phyloP scores from a whole-genome alignment of 192 early-diverging fungal species.

The Backusella circina region DNA sequence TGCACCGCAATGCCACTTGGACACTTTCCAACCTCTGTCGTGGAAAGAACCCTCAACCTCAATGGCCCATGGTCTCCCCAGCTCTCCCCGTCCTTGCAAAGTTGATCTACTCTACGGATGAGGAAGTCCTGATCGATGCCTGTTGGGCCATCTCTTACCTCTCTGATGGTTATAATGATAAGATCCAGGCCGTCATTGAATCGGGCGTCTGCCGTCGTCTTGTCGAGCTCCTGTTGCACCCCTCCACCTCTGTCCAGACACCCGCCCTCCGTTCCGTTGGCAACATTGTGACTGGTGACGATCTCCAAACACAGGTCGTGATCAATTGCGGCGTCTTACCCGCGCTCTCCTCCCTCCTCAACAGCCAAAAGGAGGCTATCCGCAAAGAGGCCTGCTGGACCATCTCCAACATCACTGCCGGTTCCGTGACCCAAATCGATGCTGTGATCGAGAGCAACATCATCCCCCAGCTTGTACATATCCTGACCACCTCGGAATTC shows the following conservation, averaged over 20 bases:
- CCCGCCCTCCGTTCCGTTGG: constrained; percentile 73
- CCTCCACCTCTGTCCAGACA: constrained; percentile 59
- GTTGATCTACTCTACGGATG: constrained; percentile 64
- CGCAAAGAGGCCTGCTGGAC: constrained; percentile 56
- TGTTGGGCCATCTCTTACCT: constrained; percentile 85
- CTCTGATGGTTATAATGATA: constrained; percentile 68
- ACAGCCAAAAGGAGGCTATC: constrained; percentile 26
- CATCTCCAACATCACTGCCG: constrained; percentile 52
- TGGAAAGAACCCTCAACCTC: constrained; percentile 67
- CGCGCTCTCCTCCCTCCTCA: constrained; percentile 51
- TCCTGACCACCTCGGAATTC: constrained; percentile 33
- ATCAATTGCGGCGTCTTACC: constrained; percentile 61
- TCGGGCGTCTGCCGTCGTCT: constrained; percentile 66
- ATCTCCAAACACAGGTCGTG: constrained; percentile 72
- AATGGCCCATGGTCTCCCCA: constrained; percentile 55
- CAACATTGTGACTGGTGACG: constrained; percentile 83
- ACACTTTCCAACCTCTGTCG: constrained; percentile 79
- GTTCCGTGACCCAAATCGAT: constrained; percentile 42
- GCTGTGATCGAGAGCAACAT: constrained; percentile 43
- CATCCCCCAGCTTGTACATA: constrained; percentile 39
- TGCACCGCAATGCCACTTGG: constrained; percentile 79
- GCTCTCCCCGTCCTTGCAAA: constrained; percentile 48
- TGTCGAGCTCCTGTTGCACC: constrained; percentile 64
- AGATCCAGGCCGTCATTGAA: constrained; percentile 78
- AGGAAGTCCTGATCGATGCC: constrained; percentile 74